These are phyloP conservation scores for Inga leiocalycina DNA, from an alignment of 306 rosid species.

Conservation along the genomic window DNA sequence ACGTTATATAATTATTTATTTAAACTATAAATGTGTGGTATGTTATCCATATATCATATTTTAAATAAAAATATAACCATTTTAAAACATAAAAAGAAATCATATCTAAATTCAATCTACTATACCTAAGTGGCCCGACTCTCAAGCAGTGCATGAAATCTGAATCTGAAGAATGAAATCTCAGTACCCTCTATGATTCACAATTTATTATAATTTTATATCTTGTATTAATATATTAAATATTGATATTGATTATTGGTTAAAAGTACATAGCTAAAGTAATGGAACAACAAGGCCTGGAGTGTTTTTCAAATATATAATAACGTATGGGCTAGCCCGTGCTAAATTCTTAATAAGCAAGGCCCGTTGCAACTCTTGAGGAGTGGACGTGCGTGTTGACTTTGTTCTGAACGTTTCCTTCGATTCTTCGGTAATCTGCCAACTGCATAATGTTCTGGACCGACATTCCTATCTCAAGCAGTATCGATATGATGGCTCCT, in stretches of 20 bases:
- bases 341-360: neutral
- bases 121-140: neutral
- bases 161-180: neutral
- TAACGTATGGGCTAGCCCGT: neutral
- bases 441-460: no score
- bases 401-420: neutral
- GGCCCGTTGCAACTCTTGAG: neutral
- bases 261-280: no score
- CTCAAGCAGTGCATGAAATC: no score
- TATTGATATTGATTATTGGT: no score
- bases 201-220: no score
- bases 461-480: neutral
- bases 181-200: neutral
- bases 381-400: no score
- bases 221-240: no score
- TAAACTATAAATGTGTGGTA: neutral
- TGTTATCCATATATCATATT: neutral
- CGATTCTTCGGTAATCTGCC: constrained; percentile 5
- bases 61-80: neutral
- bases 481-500: neutral
- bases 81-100: neutral
- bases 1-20: neutral
- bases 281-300: no score
- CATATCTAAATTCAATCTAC: neutral
- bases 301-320: neutral